Percentiles rank a stretch among this genome's conserved stretches.
Conservation (phyloP, 768 basidiomycete genomes). For the Lenzites betulinus region DNA sequence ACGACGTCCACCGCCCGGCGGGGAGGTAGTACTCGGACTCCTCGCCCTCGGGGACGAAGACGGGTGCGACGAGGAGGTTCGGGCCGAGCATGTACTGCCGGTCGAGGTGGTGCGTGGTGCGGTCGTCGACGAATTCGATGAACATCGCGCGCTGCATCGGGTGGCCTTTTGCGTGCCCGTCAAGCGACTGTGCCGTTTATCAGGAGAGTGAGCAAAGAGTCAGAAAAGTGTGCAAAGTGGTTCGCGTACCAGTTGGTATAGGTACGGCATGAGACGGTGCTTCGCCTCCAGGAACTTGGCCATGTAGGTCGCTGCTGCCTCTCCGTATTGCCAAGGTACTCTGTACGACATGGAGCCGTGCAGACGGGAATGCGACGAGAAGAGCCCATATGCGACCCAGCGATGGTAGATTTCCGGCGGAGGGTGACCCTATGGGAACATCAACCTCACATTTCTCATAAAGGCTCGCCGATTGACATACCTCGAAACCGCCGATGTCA, state of each 20-base stretch:
- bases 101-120: constrained; percentile 61
- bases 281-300: constrained; percentile 62
- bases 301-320: constrained; percentile 67
- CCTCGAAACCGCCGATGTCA: constrained; percentile 80
- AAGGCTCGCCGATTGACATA: constrained; percentile 23
- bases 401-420: constrained; percentile 71
- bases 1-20: constrained; percentile 60
- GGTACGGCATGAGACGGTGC: constrained; percentile 74
- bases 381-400: constrained; percentile 77
- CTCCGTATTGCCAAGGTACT: constrained; percentile 77
- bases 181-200: constrained; percentile 43
- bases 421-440: constrained; percentile 54
- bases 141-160: constrained; percentile 69
- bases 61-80: constrained; percentile 61
- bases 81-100: constrained; percentile 63
- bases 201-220: not conserved
- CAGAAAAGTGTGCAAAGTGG: not conserved
- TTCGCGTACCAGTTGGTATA: constrained; percentile 58
- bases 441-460: not conserved
- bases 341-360: constrained; percentile 76
- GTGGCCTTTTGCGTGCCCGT: constrained; percentile 52
- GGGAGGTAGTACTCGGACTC: constrained; percentile 63
- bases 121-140: constrained; percentile 60
- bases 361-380: constrained; percentile 74
- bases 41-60: constrained; percentile 55